A percentile compares a stretch with the other conserved stretches of the same genome.
These are phyloP conservation scores for Russula sp. DNA, from an alignment of 768 basidiomycete species.

Conservation along the genomic window DNA sequence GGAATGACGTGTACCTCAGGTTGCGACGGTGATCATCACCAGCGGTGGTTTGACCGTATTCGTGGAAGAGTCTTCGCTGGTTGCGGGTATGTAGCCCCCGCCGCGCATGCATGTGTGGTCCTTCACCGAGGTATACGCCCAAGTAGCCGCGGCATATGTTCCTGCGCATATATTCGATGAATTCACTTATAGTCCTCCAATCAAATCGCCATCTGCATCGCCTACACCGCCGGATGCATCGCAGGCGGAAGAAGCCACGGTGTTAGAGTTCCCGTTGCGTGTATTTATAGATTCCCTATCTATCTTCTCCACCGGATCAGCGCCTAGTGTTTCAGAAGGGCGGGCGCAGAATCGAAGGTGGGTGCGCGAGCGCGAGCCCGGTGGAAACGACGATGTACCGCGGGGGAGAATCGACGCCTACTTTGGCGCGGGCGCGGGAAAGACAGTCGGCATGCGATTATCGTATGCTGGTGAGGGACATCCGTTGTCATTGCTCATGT, in stretches of 20 bases:
- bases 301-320: slow-evolving; percentile 76
- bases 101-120: background rate
- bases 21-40: slow-evolving; percentile 69
- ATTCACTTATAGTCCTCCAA: slow-evolving; percentile 55
- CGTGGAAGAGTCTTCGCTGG: slow-evolving; percentile 79
- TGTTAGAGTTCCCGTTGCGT: slow-evolving; percentile 80
- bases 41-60: slow-evolving; percentile 65
- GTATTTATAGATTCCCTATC: slow-evolving; percentile 87
- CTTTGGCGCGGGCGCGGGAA: slow-evolving; percentile 45
- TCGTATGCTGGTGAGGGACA: slow-evolving; percentile 72
- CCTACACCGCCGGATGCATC: slow-evolving; percentile 24
- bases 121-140: background rate
- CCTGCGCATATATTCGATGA: slow-evolving; percentile 74
- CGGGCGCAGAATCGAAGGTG: slow-evolving; percentile 41
- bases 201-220: slow-evolving; percentile 25
- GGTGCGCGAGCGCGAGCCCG: slow-evolving; percentile 41
- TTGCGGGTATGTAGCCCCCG: slow-evolving; percentile 53
- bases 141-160: slow-evolving; percentile 78
- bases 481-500: slow-evolving; percentile 77
- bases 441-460: slow-evolving; percentile 81
- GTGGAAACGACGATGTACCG: slow-evolving; percentile 38
- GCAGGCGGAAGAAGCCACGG: slow-evolving; percentile 31
- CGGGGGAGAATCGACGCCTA: slow-evolving; percentile 51
- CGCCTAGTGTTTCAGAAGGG: slow-evolving; percentile 26
- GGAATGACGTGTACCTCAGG: slow-evolving; percentile 35